Evolutionary conservation across 768 basidiomycete genomes (phyloP), one percentile per base, ranked within the genome.

Genomic region (Xerocomus potaroensis): DNA sequence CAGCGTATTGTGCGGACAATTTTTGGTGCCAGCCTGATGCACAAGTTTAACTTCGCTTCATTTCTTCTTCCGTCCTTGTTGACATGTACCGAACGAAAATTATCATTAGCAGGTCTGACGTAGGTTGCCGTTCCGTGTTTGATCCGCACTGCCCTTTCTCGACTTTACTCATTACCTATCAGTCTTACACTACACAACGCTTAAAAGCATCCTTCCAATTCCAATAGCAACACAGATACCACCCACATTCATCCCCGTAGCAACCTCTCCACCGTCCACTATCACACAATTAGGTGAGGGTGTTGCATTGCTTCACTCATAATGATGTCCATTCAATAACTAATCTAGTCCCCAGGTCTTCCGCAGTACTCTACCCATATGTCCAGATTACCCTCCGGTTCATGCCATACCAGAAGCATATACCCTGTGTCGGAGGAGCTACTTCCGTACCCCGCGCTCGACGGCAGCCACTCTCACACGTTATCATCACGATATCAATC

Each of bases 211-310:
- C n/a, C n/a, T n/a, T n/a, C n/a, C n/a, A n/a, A n/a, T n/a, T n/a
- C n/a, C n/a, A n/a, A n/a, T n/a, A n/a, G n/a, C n/a, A n/a, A n/a
- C n/a, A n/a, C n/a, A n/a, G n/a, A n/a, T n/a, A n/a, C n/a, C n/a
- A n/a, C n/a, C n/a, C n/a, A n/a, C n/a, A n/a, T n/a, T n/a, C n/a
- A n/a, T n/a, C n/a, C n/a, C n/a, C n/a, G n/a, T n/a, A 42, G 36
- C 27, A 16, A 22, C 26, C 3, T 21, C 8, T 11, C n/a, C 29
- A 40, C n/a, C n/a, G n/a, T n/a, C n/a, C n/a, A n/a, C n/a, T n/a
- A n/a, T n/a, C n/a, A n/a, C 30, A 12, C 44, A 10, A 5, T 18
- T 27, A 49, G 53, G 58, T 59, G 23, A 45, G 56, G 7, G 14
- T n/a, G 0, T 31, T 8, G 2, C 1, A 18, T 8, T 16, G n/a